Evolutionary conservation across 139 green algal species (phyloP).

Genomic region (Chlamydomonas urium): DNA sequence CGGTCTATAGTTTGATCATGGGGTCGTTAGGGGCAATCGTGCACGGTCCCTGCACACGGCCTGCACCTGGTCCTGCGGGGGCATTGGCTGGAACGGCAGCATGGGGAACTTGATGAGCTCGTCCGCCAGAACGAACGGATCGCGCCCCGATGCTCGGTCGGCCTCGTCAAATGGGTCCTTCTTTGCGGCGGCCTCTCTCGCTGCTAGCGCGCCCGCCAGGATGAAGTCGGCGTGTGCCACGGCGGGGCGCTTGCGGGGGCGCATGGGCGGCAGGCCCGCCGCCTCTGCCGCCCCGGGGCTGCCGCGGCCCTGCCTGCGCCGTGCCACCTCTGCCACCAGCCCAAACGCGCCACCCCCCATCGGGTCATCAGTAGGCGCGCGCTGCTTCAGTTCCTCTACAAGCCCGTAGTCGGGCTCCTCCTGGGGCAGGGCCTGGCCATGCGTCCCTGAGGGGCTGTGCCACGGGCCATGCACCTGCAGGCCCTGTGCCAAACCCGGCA

Average conservation of each 20-base stretch:
- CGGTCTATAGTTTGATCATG: too few species aligned
- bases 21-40: background rate
- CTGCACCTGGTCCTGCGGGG: conserved; percentile 6
- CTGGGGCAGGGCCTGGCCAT: background rate
- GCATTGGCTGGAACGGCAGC: background rate
- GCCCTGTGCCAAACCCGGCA: too few species aligned
- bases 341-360: conserved; percentile 16
- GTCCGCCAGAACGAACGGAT: conserved; percentile 10
- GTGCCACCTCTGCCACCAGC: conserved; percentile 30
- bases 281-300: background rate
- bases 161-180: background rate
- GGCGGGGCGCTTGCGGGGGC: conserved; percentile 18
- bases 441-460: too few species aligned
- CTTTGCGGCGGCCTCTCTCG: background rate
- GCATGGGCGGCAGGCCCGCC: conserved; percentile 15
- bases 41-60: background rate
- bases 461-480: too few species aligned
- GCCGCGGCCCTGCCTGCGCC: background rate
- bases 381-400: conserved; percentile 28
- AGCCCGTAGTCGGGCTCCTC: conserved; percentile 37
- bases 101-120: conserved; percentile 22
- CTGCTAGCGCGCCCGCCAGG: conserved; percentile 7
- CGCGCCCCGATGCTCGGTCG: background rate
- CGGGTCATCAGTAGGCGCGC: conserved; percentile 7
- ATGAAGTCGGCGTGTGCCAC: conserved; percentile 10